Base-by-base conservation (phyloP, 805 yeast species). In the Saturnispora kantuleensis region DNA sequence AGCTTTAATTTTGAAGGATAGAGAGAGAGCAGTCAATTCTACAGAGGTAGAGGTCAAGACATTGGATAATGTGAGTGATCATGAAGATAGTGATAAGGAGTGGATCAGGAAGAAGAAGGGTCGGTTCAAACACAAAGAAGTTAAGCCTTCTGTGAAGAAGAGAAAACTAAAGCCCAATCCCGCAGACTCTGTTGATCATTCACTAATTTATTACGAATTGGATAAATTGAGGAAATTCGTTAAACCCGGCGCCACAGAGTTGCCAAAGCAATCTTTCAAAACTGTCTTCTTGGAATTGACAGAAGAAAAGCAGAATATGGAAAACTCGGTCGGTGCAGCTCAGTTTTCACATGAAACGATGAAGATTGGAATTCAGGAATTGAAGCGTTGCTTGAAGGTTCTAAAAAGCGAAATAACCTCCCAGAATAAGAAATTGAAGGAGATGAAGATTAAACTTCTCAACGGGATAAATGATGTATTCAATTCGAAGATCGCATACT, bases 401-500 rank as follows among this genome's bases (percentile, higher is more conserved):
- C 34, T 66, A 15, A 61, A 66, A 29, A 55, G 45, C 2, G 60
- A 70, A 10, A 62, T 68, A 38, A 74, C 69, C 9, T 58, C 58
- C 12, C 79, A 78, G 52, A 68, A 69, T 47, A 62, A 67, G 29
- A 61, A 71, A 15, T 52, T 69, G 30, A 57, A 57, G 0, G 54
- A 60, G 10, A 52, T 76, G 36, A 71, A 70, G 29, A 69, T 71
- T 34, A 82, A 74, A 47, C 54, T 73, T 11, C 68, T 74, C 35
- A 71, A 73, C 16, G 65, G 67, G 36, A 65, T 80, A 48, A 77
- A 86, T 50, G 72, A 73, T 30, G 71, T 84, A 1, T 90, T 80
- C 64, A 93, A 90, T 61, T 66, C 79, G n/a, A 77, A 90, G 42
- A 73, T 90, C 33, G 83, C 74, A 36, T 93, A 89, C 60, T 93